These are phyloP conservation scores for Chaetoceros tenuissimus DNA, from an alignment of 108 stramenopile species.

Conservation along the genomic window DNA sequence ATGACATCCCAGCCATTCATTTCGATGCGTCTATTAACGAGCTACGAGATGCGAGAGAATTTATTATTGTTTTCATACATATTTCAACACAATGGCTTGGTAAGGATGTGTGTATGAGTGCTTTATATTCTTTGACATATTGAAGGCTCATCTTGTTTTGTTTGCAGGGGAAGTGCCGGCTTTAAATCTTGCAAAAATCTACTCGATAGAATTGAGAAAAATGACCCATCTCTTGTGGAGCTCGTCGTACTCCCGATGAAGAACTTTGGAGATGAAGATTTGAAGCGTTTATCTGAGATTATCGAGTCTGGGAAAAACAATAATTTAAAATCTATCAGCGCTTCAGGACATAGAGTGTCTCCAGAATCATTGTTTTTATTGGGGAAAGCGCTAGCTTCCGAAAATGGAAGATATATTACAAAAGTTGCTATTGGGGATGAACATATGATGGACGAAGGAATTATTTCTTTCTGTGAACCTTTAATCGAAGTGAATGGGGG, in stretches of 20 bases:
- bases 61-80: no score
- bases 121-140: no score
- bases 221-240: slow-evolving; percentile 45
- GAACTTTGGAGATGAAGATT: slow-evolving; percentile 39
- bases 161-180: slow-evolving; percentile 19
- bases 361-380: slow-evolving; percentile 34
- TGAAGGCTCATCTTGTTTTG: no score
- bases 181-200: slow-evolving; percentile 50
- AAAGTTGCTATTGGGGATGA: slow-evolving; percentile 54
- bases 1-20: no score
- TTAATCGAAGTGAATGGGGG: slow-evolving; percentile 17
- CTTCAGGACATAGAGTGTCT: slow-evolving; percentile 59
- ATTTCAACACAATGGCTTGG: no score
- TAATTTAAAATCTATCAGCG: slow-evolving; percentile 43
- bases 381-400: slow-evolving; percentile 35
- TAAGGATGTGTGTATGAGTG: no score
- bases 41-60: no score
- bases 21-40: no score
- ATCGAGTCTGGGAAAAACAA: slow-evolving; percentile 34
- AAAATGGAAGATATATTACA: slow-evolving; percentile 12
- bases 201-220: slow-evolving; percentile 47
- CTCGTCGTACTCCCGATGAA: slow-evolving; percentile 65
- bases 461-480: slow-evolving; percentile 43
- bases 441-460: slow-evolving; percentile 58
- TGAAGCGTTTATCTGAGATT: slow-evolving; percentile 31